Percentiles rank a stretch among this genome's conserved stretches.
Evolutionary conservation across 371 early-diverging fungal species (phyloP).

Genomic region (Apophysomyces elegans): DNA sequence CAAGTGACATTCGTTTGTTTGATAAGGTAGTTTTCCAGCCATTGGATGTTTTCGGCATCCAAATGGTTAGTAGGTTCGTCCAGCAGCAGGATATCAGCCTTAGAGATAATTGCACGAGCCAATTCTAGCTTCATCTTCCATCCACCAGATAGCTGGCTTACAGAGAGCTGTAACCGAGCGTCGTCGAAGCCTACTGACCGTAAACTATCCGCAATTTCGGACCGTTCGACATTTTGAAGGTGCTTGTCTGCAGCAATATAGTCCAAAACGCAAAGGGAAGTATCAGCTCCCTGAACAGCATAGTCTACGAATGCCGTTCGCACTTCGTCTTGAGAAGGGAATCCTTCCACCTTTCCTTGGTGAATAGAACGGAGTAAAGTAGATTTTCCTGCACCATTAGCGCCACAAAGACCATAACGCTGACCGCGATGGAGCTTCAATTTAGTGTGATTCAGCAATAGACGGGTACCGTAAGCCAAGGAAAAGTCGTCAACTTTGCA

Average conservation of each 20-base stretch:
- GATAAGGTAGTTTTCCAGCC: slow-evolving; percentile 93
- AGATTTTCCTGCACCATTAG: slow-evolving; percentile 93
- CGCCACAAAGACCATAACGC: slow-evolving; percentile 85
- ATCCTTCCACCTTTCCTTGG: slow-evolving; percentile 73
- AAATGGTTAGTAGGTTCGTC: slow-evolving; percentile 98
- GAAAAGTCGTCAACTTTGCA: slow-evolving; percentile 78
- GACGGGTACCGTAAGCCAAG: slow-evolving; percentile 84
- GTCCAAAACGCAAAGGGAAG: slow-evolving; percentile 65
- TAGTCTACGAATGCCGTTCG: slow-evolving; percentile 77
- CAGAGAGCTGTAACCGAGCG: slow-evolving; percentile 59
- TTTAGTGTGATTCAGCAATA: slow-evolving; percentile 78
- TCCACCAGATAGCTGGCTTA: slow-evolving; percentile 80
- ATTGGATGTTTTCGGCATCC: slow-evolving; percentile 95
- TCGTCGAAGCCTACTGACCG: slow-evolving; percentile 68
- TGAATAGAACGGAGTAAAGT: slow-evolving; percentile 87
- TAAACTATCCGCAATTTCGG: slow-evolving; percentile 63
- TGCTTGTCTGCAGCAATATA: slow-evolving; percentile 59
- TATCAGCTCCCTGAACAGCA: slow-evolving; percentile 73
- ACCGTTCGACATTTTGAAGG: slow-evolving; percentile 47
- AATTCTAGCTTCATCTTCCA: slow-evolving; percentile 91
- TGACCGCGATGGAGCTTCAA: slow-evolving; percentile 78
- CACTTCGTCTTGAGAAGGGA: slow-evolving; percentile 73
- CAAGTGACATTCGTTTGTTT: slow-evolving; percentile 93
- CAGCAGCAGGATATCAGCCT: slow-evolving; percentile 92
- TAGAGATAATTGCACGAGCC: slow-evolving; percentile 79